These are phyloP conservation scores for Claviceps fusiformis DNA, from an alignment of 2,329 filamentous ascomycete species.

Conservation along the genomic window DNA sequence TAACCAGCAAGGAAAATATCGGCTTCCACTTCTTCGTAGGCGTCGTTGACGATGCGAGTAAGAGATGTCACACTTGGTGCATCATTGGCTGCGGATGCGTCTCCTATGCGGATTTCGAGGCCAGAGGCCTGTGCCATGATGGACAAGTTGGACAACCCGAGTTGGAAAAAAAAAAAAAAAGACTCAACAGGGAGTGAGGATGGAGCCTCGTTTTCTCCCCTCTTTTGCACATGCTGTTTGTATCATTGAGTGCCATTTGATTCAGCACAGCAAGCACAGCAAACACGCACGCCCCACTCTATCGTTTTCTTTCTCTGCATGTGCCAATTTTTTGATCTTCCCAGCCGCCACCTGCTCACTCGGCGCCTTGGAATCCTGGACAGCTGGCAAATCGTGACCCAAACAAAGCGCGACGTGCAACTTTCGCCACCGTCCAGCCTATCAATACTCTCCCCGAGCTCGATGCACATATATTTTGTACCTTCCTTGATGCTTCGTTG, in stretches of 20 bases:
- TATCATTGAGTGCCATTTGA: too few species aligned
- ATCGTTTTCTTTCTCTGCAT: not conserved
- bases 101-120: constrained; percentile 12
- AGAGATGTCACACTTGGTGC: constrained; percentile 7
- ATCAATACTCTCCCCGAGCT: not conserved
- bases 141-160: not conserved
- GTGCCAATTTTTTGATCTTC: not conserved
- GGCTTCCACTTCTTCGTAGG: constrained; percentile 13
- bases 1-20: constrained; percentile 16
- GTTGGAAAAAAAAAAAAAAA: too few species aligned
- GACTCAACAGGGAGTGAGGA: too few species aligned
- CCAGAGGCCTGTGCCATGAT: not conserved
- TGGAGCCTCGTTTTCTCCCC: not conserved
- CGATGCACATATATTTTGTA: not conserved
- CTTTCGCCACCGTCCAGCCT: not conserved
- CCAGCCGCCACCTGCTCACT: not conserved
- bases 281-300: not conserved
- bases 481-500: not conserved
- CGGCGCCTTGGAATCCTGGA: not conserved
- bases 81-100: constrained; percentile 9
- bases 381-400: not conserved
- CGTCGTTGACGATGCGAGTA: constrained; percentile 14
- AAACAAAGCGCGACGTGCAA: not conserved
- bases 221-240: not conserved
- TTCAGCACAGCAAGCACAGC: too few species aligned